Evolutionary conservation across 1,284 basidiomycete species (phyloP).

Genomic region (Singerocomus rubriflavus): DNA sequence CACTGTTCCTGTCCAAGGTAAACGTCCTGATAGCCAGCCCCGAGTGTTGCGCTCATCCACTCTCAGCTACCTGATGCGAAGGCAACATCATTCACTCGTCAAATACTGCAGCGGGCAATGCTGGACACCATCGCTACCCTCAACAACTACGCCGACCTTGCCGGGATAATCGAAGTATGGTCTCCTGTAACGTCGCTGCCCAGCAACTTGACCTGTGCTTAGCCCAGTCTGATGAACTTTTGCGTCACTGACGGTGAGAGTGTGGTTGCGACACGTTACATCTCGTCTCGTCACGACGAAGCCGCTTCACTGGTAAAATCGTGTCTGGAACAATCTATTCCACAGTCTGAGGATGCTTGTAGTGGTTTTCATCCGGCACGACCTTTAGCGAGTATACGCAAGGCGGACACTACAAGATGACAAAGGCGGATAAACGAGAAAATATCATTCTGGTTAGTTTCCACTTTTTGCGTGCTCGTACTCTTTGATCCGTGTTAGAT

Average conservation of each 20-base stretch:
- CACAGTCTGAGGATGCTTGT: slow-evolving; percentile 4
- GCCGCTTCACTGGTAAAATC: slow-evolving; percentile 79
- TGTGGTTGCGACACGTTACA: slow-evolving; percentile 93
- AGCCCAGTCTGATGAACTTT: slow-evolving; percentile 95
- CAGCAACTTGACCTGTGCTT: slow-evolving; percentile 12
- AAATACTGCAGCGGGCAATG: slow-evolving; percentile 76
- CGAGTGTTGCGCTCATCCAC: slow-evolving; percentile 2
- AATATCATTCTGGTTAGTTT: slow-evolving; percentile 81
- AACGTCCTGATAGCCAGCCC: not conserved
- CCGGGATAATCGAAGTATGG: slow-evolving; percentile 66
- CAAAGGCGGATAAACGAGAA: slow-evolving; percentile 93
- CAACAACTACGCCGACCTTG: slow-evolving; percentile 75
- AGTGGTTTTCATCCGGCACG: slow-evolving; percentile 96
- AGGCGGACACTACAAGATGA: slow-evolving; percentile 91
- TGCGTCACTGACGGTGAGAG: slow-evolving; percentile 93
- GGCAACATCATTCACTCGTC: slow-evolving; percentile 64
- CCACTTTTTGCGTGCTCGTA: not conserved
- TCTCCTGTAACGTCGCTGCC: not conserved
- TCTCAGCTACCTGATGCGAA: slow-evolving; percentile 76
- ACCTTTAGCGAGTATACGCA: slow-evolving; percentile 89
- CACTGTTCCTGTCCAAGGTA: slow-evolving; percentile 84
- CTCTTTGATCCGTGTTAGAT: slow-evolving; percentile 45
- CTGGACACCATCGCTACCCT: slow-evolving; percentile 78
- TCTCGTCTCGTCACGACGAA: slow-evolving; percentile 87
- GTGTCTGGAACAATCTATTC: not conserved